Evolutionary conservation across 2,329 filamentous ascomycete species (phyloP), one percentile per base, ranked within the genome.

Genomic region (Cordyceps fumosorosea): DNA sequence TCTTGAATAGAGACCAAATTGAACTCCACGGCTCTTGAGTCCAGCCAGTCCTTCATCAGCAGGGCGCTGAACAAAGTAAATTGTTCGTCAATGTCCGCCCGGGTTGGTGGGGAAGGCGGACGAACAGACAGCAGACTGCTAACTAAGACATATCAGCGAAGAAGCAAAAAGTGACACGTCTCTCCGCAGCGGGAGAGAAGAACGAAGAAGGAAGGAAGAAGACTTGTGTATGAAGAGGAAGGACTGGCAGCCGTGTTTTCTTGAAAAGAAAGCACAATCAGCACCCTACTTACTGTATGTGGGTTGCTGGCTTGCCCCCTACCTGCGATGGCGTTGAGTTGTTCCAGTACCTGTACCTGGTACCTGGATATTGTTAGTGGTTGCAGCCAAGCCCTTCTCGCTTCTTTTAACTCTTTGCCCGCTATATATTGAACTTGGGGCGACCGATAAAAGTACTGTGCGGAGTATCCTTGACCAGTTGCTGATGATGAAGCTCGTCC

Each of bases 61-160:
- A 99, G 78, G 95, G 95, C 84, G 87, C 99, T 44, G 93, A 93
- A 67, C 98, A 95, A 84, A 90, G 95, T 73, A 85, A 93, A 54
- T 60, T 60, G 57, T 60, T 60, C 50, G 57, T 47, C 57, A 54
- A 42, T 54, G 26, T 60, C 32, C 34, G 56, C 32, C 47, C 16
- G 44, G 48, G 37, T 34, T 5, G 40, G 57, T 60, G 57, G 57
- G 29, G 57, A 45, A 54, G 26, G 40, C 24, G 57, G 57, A 60
- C 57, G 57, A 60, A 60, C 57, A 60, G 57, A 53, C 57, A 40
- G 56, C 8, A 59, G 37, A 37, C 37, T 56, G 40, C 18, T 24
- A 52, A 37, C 18, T n/a, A 52, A 37, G 26, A 44, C 22, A 22
- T 47, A 37, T 54, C 57, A 54, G 50, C 57, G 24, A 53, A 50